Percentiles rank a stretch among this genome's conserved stretches.
Evolutionary conservation across 768 basidiomycete genomes (phyloP).

Genomic region (Panaeolus cyanescens): DNA sequence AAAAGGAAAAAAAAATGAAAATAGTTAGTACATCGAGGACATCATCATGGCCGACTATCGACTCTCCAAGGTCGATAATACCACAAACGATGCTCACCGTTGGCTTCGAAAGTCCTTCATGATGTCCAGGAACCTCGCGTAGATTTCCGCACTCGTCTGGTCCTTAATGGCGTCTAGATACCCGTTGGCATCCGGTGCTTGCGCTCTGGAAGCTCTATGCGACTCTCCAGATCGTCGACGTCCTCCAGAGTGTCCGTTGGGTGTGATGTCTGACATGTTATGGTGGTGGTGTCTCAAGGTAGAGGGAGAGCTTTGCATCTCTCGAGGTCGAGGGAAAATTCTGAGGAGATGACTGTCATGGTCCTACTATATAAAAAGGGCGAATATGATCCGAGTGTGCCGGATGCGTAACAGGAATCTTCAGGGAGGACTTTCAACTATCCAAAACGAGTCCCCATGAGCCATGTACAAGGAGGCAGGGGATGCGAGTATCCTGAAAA

Average conservation of each 20-base stretch:
- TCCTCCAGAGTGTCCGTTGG: background rate
- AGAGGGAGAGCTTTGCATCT: constrained; percentile 1
- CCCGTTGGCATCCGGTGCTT: constrained; percentile 73
- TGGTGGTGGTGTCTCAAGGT: background rate
- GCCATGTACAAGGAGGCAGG: constrained; percentile 1
- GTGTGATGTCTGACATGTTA: background rate
- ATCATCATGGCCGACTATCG: background rate
- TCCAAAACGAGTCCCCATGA: constrained; percentile 1
- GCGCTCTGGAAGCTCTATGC: background rate
- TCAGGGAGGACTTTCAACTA: background rate
- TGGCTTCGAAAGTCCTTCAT: constrained; percentile 99
- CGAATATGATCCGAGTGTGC: constrained; percentile 4
- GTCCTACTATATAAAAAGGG: constrained; percentile 3
- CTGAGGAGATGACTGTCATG: constrained; percentile 2
- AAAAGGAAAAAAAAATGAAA: background rate
- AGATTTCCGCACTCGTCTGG: constrained; percentile 90
- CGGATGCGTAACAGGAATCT: background rate
- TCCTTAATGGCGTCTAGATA: constrained; percentile 95
- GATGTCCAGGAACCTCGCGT: constrained; percentile 92
- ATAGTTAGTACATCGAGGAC: background rate
- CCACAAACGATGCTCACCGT: constrained; percentile 48
- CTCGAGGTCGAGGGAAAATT: constrained; percentile 4
- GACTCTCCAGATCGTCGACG: constrained; percentile 2
- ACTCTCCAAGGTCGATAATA: constrained; percentile 4
- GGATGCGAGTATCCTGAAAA: constrained; percentile 1